Evolutionary conservation across 768 basidiomycete species (phyloP), one percentile per base, ranked within the genome.

Genomic region (Phlegmacium glaucopus): DNA sequence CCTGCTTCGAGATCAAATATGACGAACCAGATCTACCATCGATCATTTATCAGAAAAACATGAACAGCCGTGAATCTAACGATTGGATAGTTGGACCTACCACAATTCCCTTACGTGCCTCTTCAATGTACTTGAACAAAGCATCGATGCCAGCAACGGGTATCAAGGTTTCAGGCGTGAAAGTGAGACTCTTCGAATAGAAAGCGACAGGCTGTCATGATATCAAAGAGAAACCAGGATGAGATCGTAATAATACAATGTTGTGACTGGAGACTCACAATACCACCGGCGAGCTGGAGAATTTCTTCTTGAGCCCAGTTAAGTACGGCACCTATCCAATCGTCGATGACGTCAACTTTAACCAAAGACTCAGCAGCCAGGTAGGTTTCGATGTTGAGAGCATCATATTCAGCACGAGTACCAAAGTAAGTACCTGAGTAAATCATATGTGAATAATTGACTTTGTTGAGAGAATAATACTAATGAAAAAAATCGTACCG

Each of bases 361-460:
- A 25, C 11, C 15, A 42, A 30, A 9, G 30, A 18, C 32, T 39
- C 32, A 42, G 17, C 28, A 17, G 39, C 47, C 18, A 48, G n/a
- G n/a, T 35, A 25, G 3, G n/a, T 22, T 27, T 42, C 47, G 8
- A 48, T 10, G 9, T 36, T 27, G 3, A 48, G 34, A 6, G n/a
- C 6, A 10, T 48, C 41, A 30, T 42, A 48, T 42, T 48, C 47
- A 18, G 30, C 25, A 30, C 41, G 47, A 34, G 39, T 35, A n/a
- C 47, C 47, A 22, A 48, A 48, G 34, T 48, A 48, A 13, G 47
- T 48, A 32, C 47, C 47, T 48, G 42, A 42, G 13, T 15, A 4
- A 11, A n/a, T 10, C 4, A 12, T n/a, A 9, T 30, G 17, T 34
- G 29, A 15, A 18, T 26, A 16, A 3, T 15, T 22, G 26, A n/a